These are phyloP conservation scores for Pyricularia grisea DNA, from an alignment of 2,329 filamentous ascomycete species.

Conservation along the genomic window DNA sequence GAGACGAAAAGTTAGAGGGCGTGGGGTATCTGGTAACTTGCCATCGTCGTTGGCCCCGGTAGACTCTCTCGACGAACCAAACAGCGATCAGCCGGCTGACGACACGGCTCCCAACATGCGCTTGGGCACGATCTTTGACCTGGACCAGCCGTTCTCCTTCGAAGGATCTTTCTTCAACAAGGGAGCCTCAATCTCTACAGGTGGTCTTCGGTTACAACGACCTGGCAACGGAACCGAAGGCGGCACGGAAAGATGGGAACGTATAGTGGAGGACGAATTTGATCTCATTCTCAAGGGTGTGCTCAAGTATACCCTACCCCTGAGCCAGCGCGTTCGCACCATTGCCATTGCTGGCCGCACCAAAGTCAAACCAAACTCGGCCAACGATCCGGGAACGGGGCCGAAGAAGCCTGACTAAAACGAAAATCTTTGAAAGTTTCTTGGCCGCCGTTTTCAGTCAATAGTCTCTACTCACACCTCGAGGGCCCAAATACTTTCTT, in stretches of 20 bases:
- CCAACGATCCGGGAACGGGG: slow-evolving; percentile 36
- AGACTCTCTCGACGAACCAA: slow-evolving; percentile 21
- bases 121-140: slow-evolving; percentile 77
- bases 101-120: slow-evolving; percentile 73
- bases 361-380: slow-evolving; percentile 52
- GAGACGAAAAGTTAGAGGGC: not conserved
- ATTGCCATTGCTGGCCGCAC: slow-evolving; percentile 51
- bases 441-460: not conserved
- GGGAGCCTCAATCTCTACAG: slow-evolving; percentile 61
- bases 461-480: not conserved
- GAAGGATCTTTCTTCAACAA: slow-evolving; percentile 83
- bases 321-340: slow-evolving; percentile 50
- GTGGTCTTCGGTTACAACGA: slow-evolving; percentile 70
- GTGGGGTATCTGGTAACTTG: not conserved
- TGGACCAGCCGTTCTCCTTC: slow-evolving; percentile 82
- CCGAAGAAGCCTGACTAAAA: not conserved
- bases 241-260: slow-evolving; percentile 81
- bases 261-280: slow-evolving; percentile 83
- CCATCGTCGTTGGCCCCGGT: not conserved
- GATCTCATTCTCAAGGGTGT: slow-evolving; percentile 88
- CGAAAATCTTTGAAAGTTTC: not conserved
- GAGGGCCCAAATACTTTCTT: not conserved
- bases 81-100: slow-evolving; percentile 52
- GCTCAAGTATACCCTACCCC: slow-evolving; percentile 66
- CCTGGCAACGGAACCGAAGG: slow-evolving; percentile 86